A percentile compares a stretch with the other conserved stretches of the same genome.
Conservation (phyloP, 805 yeast genomes). For the Candida nonsorbophila region DNA sequence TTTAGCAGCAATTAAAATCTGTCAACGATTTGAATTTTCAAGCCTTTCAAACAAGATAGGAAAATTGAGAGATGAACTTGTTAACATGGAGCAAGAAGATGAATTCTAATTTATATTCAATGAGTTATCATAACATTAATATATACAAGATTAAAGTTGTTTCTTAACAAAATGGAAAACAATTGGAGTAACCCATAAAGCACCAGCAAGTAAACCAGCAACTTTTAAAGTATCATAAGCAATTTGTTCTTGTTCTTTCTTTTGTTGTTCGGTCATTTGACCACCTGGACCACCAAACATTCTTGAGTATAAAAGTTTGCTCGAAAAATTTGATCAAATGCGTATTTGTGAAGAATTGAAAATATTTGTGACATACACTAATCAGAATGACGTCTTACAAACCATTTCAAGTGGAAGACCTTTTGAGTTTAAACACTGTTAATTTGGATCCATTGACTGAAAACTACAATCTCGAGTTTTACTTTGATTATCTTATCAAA, state of each 20-base stretch:
- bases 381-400: constrained; percentile 77
- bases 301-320: constrained; percentile 1
- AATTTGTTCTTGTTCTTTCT: constrained; percentile 58
- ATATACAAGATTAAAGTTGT: constrained; percentile 26
- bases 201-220: constrained; percentile 61
- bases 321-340: constrained; percentile 9
- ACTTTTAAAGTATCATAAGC: constrained; percentile 53
- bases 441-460: constrained; percentile 90
- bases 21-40: constrained; percentile 52
- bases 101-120: constrained; percentile 1
- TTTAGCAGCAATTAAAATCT: constrained; percentile 78
- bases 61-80: constrained; percentile 31
- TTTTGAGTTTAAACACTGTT: constrained; percentile 65
- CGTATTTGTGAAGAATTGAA: no score
- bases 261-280: constrained; percentile 55
- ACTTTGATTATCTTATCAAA: constrained; percentile 70
- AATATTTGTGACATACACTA: no score
- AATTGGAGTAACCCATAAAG: constrained; percentile 57
- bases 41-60: constrained; percentile 33
- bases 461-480: constrained; percentile 80
- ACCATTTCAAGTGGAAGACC: constrained; percentile 85
- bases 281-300: constrained; percentile 48
- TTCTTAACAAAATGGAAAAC: constrained; percentile 49
- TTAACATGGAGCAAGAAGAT: constrained; percentile 15
- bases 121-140: no score